A percentile compares a stretch with the other conserved stretches of the same genome.
These are phyloP conservation scores for Apiospora rasikravindrae DNA, from an alignment of 2,329 filamentous ascomycete species.

Conservation along the genomic window DNA sequence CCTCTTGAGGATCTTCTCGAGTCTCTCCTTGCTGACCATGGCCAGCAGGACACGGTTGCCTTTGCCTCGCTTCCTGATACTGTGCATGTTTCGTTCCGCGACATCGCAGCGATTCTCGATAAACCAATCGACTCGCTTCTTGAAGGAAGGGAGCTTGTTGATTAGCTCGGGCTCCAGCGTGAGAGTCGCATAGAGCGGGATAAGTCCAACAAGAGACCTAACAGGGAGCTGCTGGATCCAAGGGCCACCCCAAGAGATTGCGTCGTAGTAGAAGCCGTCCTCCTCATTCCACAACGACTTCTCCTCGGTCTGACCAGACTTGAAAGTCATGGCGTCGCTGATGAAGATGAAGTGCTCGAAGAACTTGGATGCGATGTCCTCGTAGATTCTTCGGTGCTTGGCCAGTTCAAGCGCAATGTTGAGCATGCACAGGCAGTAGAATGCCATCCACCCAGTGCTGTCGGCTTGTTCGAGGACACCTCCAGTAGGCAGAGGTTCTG, in stretches of 20 bases:
- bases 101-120: constrained; percentile 85
- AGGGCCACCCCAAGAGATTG: constrained; percentile 93
- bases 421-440: constrained; percentile 95
- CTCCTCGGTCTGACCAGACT: constrained; percentile 70
- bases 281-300: constrained; percentile 95
- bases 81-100: constrained; percentile 92
- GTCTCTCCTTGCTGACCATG: constrained; percentile 89
- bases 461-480: constrained; percentile 95
- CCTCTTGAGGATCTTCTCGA: constrained; percentile 84
- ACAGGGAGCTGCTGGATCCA: constrained; percentile 94
- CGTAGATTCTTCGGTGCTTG: constrained; percentile 93
- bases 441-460: constrained; percentile 99
- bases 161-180: constrained; percentile 94
- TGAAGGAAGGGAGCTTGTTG: constrained; percentile 90
- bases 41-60: constrained; percentile 86
- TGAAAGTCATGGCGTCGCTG: constrained; percentile 94
- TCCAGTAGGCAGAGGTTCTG: constrained; percentile 90
- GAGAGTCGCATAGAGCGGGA: constrained; percentile 89
- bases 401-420: constrained; percentile 95
- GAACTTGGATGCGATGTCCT: constrained; percentile 97
- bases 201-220: constrained; percentile 88
- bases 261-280: constrained; percentile 98
- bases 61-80: constrained; percentile 88
- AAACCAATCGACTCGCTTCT: constrained; percentile 93
- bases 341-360: constrained; percentile 99